Evolutionary conservation across 371 early-diverging fungal genomes (phyloP).

Genomic region (Mortierella sp.): DNA sequence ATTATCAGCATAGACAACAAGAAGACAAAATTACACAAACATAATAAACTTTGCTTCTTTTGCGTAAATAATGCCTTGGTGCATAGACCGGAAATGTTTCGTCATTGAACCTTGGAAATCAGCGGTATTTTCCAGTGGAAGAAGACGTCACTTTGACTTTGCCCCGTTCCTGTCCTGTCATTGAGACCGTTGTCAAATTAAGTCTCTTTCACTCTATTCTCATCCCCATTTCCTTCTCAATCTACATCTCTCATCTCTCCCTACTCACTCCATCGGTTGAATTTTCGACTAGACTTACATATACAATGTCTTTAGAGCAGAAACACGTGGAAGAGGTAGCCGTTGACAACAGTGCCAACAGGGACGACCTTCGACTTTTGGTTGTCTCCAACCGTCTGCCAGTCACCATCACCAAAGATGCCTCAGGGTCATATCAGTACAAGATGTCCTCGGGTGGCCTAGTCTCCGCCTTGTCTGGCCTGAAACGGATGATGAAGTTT

Average conservation of each 20-base stretch:
- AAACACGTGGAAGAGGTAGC: not conserved
- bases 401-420: conserved; percentile 91
- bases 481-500: conserved; percentile 96
- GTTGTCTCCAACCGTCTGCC: conserved; percentile 99
- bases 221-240: not conserved
- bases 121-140: not conserved
- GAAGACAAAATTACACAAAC: not conserved
- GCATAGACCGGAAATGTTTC: not conserved
- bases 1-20: not conserved
- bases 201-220: not conserved
- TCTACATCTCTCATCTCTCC: not conserved
- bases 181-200: not conserved
- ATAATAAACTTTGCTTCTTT: too few species aligned
- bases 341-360: not conserved
- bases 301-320: conserved; percentile 1
- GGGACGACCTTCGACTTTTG: conserved; percentile 78
- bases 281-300: not conserved
- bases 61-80: too few species aligned
- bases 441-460: conserved; percentile 97
- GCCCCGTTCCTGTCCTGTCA: not conserved
- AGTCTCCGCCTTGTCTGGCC: conserved; percentile 96
- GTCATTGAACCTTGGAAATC: too few species aligned
- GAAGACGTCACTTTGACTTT: not conserved
- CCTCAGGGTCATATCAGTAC: conserved; percentile 72
- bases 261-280: not conserved